A percentile compares a stretch with the other conserved stretches of the same genome.
Evolutionary conservation across 306 rosid species (phyloP).

Genomic region (Prunus kanzakura): DNA sequence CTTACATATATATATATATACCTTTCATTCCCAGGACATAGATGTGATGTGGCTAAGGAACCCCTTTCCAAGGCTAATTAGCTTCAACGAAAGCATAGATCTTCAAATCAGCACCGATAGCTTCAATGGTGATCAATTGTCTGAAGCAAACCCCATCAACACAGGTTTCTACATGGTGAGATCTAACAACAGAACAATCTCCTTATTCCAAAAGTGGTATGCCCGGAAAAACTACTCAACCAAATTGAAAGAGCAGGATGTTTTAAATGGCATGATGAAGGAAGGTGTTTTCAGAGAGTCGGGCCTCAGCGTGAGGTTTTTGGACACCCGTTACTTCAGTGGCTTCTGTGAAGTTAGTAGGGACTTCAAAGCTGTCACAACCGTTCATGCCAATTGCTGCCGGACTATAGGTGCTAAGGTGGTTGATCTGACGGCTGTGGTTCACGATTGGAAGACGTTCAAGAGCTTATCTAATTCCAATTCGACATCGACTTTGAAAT

Average conservation of each 20-base stretch:
- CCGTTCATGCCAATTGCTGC: slow-evolving; percentile 38
- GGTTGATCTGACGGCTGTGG: slow-evolving; percentile 14
- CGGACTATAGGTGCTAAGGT: slow-evolving; percentile 23
- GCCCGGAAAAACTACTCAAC: slow-evolving; percentile 6
- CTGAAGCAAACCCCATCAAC: slow-evolving; percentile 30
- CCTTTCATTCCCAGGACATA: slow-evolving; percentile 21
- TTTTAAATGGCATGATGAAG: slow-evolving; percentile 13
- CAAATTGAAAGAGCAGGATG: slow-evolving; percentile 28
- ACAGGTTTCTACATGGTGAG: slow-evolving; percentile 37
- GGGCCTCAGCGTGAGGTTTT: slow-evolving; percentile 11
- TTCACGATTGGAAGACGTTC: slow-evolving; percentile 29
- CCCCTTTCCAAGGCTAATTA: slow-evolving; percentile 27
- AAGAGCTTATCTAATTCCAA: not conserved
- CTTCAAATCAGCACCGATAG: slow-evolving; percentile 27
- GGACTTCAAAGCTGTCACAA: not conserved
- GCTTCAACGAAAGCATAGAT: slow-evolving; percentile 21
- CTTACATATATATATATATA: not conserved
- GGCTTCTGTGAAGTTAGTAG: slow-evolving; percentile 21
- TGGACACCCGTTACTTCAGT: slow-evolving; percentile 28
- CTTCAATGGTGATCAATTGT: slow-evolving; percentile 26
- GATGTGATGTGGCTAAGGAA: slow-evolving; percentile 42
- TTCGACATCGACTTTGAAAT: not conserved
- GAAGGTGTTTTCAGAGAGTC: slow-evolving; percentile 11
- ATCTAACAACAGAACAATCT: slow-evolving; percentile 34
- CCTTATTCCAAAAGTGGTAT: slow-evolving; percentile 26